phyloP scores from a whole-genome alignment of 1,284 basidiomycete genomes.

The Meira nashicola region DNA sequence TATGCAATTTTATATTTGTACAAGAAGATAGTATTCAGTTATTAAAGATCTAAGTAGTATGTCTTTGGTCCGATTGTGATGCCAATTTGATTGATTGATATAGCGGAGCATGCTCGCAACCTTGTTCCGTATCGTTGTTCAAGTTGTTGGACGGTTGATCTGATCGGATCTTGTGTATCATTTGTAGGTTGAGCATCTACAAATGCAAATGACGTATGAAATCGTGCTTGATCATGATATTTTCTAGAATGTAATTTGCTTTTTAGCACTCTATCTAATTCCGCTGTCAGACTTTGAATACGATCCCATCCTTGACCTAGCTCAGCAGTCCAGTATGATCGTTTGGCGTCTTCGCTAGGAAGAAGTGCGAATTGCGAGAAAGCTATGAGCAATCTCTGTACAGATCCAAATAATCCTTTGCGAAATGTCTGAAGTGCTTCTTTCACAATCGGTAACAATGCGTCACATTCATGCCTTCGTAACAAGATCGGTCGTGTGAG shows the following conservation, averaged over 20 bases:
- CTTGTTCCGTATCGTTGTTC: not conserved
- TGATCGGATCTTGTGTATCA: not conserved
- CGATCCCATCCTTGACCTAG: constrained; percentile 4
- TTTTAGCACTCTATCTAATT: no score
- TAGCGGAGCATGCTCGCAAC: not conserved
- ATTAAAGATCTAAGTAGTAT: not conserved
- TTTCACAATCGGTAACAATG: not conserved
- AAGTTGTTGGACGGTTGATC: not conserved
- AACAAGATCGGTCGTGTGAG: constrained; percentile 2
- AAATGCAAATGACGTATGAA: constrained; percentile 1
- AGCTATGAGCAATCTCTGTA: not conserved
- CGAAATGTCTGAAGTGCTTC: not conserved
- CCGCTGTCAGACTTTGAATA: not conserved
- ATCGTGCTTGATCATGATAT: constrained; percentile 2
- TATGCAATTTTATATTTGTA: not conserved
- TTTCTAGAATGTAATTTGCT: not conserved
- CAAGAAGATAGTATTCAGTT: not conserved
- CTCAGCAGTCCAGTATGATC: constrained; percentile 4
- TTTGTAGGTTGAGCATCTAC: not conserved
- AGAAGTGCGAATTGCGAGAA: constrained; percentile 3
- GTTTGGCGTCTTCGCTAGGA: not conserved
- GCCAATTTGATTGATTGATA: not conserved
- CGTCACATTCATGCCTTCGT: not conserved
- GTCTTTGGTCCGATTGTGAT: not conserved
- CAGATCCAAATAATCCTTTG: not conserved